Evolutionary conservation across 2,329 filamentous ascomycete genomes (phyloP).

Genomic region (Diaporthe australafricana): DNA sequence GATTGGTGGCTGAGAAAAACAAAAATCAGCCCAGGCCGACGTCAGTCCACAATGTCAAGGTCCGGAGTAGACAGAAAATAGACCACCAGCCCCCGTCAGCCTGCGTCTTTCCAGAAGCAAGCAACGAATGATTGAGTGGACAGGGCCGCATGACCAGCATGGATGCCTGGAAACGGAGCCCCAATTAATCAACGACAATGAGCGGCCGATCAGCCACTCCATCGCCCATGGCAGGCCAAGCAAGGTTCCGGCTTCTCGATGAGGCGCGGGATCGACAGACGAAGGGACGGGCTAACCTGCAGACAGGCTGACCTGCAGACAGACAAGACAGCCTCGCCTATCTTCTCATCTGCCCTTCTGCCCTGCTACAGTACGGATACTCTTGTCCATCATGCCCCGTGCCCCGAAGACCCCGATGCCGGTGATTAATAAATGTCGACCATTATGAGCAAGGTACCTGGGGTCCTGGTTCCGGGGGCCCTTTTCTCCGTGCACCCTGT

Average conservation of each 20-base stretch:
- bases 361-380: too few species aligned
- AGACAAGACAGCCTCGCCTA: neutral
- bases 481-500: neutral
- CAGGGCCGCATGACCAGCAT: constrained; percentile 14
- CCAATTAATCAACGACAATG: neutral
- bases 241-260: neutral
- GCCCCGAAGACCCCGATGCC: neutral
- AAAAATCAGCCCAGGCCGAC: neutral
- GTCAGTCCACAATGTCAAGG: neutral
- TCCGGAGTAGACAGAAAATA: neutral
- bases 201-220: too few species aligned
- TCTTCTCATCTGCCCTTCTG: neutral
- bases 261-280: constrained; percentile 8
- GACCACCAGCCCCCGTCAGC: neutral
- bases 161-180: constrained; percentile 4
- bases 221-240: neutral
- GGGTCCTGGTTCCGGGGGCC: constrained; percentile 13
- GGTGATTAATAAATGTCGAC: neutral
- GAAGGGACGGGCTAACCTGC: neutral
- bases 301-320: neutral
- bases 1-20: neutral
- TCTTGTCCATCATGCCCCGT: neutral
- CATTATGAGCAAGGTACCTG: neutral
- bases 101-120: constrained; percentile 20
- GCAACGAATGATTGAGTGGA: constrained; percentile 3